Conservation (phyloP, 805 yeast genomes). For the Naumovozyma castellii region DNA sequence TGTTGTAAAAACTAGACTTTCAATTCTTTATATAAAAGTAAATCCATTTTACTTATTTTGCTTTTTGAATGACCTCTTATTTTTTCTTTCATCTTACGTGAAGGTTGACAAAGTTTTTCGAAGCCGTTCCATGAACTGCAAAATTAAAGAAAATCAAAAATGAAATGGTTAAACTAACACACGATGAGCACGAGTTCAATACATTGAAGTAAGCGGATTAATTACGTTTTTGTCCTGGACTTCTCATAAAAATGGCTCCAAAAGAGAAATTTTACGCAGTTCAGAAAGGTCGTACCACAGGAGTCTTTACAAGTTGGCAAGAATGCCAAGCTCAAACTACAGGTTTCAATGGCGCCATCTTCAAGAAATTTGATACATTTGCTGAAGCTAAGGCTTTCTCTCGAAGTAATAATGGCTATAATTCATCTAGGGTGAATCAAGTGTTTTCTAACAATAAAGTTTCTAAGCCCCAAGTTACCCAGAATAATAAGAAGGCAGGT, state of each 20-base stretch:
- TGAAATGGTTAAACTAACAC: no score
- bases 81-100: no score
- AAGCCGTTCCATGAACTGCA: no score
- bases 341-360: conserved; percentile 49
- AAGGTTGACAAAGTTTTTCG: no score
- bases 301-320: conserved; percentile 54
- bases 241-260: conserved; percentile 8
- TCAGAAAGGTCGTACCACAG: conserved; percentile 41
- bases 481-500: not conserved
- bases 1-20: no score
- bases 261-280: conserved; percentile 43
- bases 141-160: no score
- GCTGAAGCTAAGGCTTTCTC: conserved; percentile 42
- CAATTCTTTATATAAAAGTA: no score
- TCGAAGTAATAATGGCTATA: conserved; percentile 3
- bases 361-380: conserved; percentile 42
- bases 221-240: no score
- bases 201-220: no score
- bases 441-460: not conserved
- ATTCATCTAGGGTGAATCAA: not conserved
- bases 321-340: conserved; percentile 42
- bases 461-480: not conserved
- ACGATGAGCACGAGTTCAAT: no score
- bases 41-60: no score
- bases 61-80: no score